Base-by-base conservation (phyloP, 2,329 filamentous ascomycete genomes). In the Phialemoniopsis sp. region DNA sequence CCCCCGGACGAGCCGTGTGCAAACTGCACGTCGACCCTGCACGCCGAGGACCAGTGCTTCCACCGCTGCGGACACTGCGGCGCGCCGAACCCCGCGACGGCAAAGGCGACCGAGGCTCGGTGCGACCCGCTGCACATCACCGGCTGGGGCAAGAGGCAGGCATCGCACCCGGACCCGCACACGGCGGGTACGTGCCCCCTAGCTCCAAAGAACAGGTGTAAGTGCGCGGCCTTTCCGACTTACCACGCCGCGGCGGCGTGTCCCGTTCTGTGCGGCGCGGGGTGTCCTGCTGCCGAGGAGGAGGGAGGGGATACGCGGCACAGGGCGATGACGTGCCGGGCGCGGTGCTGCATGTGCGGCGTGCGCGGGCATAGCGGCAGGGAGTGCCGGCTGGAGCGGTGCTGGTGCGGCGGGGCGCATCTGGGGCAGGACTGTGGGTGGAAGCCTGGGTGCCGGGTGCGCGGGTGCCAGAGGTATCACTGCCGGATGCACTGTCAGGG, bases 261-360 rank as follows among this genome's bases (percentile, higher is more conserved):
- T 42, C 40, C 44, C n/a, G 40, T 62, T 5, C 46, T 49, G 4
- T 66, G 62, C 46, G 59, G 53, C 30, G 56, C 58, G 31, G 40
- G 42, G 12, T 66, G 62, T 28, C 60, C 59, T n/a, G 48, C 46
- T 28, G 37, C 44, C 3, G 35, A 45, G 10, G 42, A 42, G 1
- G 44, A 48, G 3, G 56, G 56, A 7, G 48, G 52, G 33, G 49
- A 48, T 45, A 50, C 48, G 34, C 58, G 64, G 43, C 49, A 47
- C 19, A 61, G 56, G 32, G 63, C 63, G 32, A 66, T 68, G 54
- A 49, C 51, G 4, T 68, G 63, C 47, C 43, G 45, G 14, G 35
- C 47, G 13, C 55, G 64, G 14, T 67, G 64, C 45, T 67, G 63
- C 44, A 67, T 67, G 63, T 67, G 64, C 41, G 64, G 64, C n/a